Percentiles rank a stretch among this genome's conserved stretches.
These are phyloP conservation scores for Pogostemon cablin DNA, from an alignment of 257 asterid genomes.

Conservation along the genomic window DNA sequence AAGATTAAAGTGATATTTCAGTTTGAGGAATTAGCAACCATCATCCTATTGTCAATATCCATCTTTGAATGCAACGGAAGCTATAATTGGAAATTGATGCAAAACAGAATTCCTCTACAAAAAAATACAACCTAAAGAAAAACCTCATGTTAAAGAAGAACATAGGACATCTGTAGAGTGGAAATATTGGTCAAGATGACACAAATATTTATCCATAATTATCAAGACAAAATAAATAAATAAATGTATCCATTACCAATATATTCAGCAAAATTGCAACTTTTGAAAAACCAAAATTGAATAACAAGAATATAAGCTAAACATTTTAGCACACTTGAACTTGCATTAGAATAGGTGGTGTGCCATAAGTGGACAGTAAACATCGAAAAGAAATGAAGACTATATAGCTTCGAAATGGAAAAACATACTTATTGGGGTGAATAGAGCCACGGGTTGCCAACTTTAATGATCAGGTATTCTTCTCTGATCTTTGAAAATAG, in stretches of 20 bases:
- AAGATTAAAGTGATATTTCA: conserved; percentile 31
- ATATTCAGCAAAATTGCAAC: neutral
- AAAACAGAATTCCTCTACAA: conserved; percentile 9
- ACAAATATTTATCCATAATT: neutral
- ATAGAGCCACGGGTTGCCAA: conserved; percentile 98
- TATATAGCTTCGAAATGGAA: conserved; percentile 27
- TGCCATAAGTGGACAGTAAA: conserved; percentile 5
- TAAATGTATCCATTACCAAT: neutral
- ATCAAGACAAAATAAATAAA: conserved; percentile 10
- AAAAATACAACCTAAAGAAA: conserved; percentile 8
- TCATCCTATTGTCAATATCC: conserved; percentile 98
- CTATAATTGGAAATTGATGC: conserved; percentile 23
- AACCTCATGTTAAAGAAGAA: neutral
- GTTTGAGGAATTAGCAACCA: conserved; percentile 49
- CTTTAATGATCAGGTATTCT: conserved; percentile 59
- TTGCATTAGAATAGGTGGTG: conserved; percentile 11
- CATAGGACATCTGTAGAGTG: conserved; percentile 13
- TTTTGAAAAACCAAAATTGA: conserved; percentile 8
- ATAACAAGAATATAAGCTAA: neutral
- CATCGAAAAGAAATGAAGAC: neutral
- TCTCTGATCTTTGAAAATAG: no score
- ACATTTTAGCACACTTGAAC: neutral
- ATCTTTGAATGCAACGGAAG: conserved; percentile 89
- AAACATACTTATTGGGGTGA: conserved; percentile 74
- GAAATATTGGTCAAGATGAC: conserved; percentile 18